phyloP scores from a whole-genome alignment of 441 rosid genomes.

The Corymbia citriodora region DNA sequence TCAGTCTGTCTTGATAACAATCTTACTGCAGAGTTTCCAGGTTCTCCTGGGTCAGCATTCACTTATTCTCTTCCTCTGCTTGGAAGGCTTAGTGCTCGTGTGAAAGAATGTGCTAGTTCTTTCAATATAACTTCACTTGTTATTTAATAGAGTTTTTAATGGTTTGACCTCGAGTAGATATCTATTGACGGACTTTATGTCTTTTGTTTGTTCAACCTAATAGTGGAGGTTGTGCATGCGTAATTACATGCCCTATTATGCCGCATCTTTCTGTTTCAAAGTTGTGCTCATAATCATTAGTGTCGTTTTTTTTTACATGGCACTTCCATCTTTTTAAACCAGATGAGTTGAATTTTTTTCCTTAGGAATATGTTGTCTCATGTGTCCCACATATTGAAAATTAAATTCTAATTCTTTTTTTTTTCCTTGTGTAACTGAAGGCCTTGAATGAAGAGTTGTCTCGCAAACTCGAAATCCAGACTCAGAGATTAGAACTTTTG shows the following conservation, averaged over 20 bases:
- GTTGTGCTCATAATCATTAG: not conserved
- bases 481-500: slow-evolving; percentile 91
- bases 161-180: not conserved
- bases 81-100: not conserved
- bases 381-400: not conserved
- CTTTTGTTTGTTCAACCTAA: not conserved
- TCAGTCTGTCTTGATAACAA: not conserved
- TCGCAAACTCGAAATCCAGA: slow-evolving; percentile 81
- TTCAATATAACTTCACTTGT: not conserved
- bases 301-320: not conserved
- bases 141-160: not conserved
- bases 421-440: slow-evolving; percentile 30
- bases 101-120: not conserved
- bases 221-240: not conserved
- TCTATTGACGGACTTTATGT: not conserved
- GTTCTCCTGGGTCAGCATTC: not conserved
- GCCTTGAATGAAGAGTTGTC: slow-evolving; percentile 81
- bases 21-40: not conserved
- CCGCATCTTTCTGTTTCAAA: not conserved
- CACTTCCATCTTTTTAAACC: not conserved
- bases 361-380: not conserved
- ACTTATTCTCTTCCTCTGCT: not conserved
- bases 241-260: not conserved
- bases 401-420: not conserved
- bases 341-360: not conserved